These are phyloP conservation scores for Silene uniflora DNA, from an alignment of 148 eudicot species.

Conservation along the genomic window DNA sequence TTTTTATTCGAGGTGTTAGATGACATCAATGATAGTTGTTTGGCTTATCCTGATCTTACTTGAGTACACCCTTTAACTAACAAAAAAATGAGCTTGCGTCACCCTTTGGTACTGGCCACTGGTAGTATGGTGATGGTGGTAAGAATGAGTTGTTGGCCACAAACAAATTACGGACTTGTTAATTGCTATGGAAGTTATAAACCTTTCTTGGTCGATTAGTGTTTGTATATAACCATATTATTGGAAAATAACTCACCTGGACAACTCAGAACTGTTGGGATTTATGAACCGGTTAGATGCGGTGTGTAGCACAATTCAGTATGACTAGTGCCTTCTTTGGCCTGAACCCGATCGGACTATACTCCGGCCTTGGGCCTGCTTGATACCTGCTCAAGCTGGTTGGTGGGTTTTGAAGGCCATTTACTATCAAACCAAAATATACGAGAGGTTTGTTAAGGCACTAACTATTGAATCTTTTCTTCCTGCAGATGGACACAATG, in stretches of 20 bases:
- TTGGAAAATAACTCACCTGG: too few species aligned
- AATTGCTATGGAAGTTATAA: neutral
- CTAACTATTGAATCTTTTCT: neutral
- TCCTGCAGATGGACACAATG: conserved; percentile 84
- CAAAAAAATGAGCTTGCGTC: too few species aligned
- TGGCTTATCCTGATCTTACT: neutral
- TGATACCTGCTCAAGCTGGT: neutral
- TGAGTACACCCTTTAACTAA: neutral
- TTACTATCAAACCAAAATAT: neutral
- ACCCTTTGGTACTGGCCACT: too few species aligned
- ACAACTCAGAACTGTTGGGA: too few species aligned
- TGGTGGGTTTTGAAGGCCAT: neutral
- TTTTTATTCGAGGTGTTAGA: conserved; percentile 6
- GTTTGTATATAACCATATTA: neutral
- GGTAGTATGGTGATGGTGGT: too few species aligned
- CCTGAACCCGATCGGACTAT: neutral
- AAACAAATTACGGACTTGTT: neutral
- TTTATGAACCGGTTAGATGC: too few species aligned
- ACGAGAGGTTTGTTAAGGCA: too few species aligned
- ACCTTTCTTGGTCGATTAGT: neutral
- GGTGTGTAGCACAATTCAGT: too few species aligned
- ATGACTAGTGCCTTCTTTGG: neutral
- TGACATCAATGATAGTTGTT: neutral
- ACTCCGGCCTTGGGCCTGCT: neutral
- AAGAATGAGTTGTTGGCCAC: too few species aligned